Percentiles rank a stretch among this genome's conserved stretches.
phyloP scores from a whole-genome alignment of 2,329 filamentous ascomycete species.

The Colletotrichum orchidophilum region DNA sequence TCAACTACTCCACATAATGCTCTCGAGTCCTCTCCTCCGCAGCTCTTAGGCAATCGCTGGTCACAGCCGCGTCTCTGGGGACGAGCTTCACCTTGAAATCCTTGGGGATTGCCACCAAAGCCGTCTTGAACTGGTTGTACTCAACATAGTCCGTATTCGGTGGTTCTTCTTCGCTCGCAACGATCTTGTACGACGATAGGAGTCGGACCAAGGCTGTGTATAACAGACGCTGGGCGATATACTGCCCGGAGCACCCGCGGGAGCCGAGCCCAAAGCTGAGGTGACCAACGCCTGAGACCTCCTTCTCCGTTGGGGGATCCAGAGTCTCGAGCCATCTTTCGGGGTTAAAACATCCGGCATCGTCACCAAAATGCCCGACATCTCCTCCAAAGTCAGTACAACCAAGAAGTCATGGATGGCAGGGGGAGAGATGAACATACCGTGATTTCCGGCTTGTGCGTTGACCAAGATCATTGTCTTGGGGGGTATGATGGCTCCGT shows the following conservation, averaged over 20 bases:
- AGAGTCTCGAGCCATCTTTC: slow-evolving; percentile 69
- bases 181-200: slow-evolving; percentile 66
- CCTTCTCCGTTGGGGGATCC: slow-evolving; percentile 47
- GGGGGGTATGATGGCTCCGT: slow-evolving; percentile 73
- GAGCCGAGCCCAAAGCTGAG: slow-evolving; percentile 71
- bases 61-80: slow-evolving; percentile 51
- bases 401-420: not conserved
- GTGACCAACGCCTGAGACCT: slow-evolving; percentile 65
- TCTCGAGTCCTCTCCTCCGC: not conserved
- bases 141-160: slow-evolving; percentile 66
- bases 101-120: slow-evolving; percentile 69
- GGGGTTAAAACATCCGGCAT: slow-evolving; percentile 71
- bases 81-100: slow-evolving; percentile 68
- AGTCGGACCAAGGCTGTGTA: slow-evolving; percentile 69
- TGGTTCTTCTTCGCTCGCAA: slow-evolving; percentile 47
- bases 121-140: slow-evolving; percentile 65
- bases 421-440: slow-evolving; percentile 41
- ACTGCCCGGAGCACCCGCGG: slow-evolving; percentile 71
- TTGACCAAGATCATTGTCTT: slow-evolving; percentile 81
- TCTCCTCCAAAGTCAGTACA: slow-evolving; percentile 75
- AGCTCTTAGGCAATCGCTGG: slow-evolving; percentile 29
- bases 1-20: not conserved
- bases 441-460: slow-evolving; percentile 41
- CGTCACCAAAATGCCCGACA: slow-evolving; percentile 74
- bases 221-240: slow-evolving; percentile 70